Conservation (phyloP, 192 early-diverging fungal species). For the Coemansia reversa region DNA sequence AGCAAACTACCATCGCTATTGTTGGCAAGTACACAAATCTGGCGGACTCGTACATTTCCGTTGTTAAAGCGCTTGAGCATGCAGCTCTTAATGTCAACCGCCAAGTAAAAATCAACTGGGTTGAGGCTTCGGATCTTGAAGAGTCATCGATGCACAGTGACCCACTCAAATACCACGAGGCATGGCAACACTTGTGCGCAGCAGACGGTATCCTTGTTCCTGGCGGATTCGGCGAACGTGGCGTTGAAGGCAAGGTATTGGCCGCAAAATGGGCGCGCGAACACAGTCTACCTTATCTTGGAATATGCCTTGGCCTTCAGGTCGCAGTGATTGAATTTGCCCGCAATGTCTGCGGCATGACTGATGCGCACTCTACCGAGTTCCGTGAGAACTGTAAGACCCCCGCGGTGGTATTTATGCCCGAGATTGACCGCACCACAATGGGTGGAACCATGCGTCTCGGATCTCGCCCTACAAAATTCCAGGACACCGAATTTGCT, state of each 20-base stretch:
- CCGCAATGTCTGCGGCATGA: constrained; percentile 82
- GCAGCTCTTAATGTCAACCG: constrained; percentile 82
- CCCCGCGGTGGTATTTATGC: constrained; percentile 95
- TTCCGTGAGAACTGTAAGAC: constrained; percentile 69
- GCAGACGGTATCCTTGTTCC: constrained; percentile 95
- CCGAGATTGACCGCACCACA: constrained; percentile 88
- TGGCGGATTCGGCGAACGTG: constrained; percentile 96
- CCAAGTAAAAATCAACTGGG: constrained; percentile 84
- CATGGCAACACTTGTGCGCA: constrained; percentile 86
- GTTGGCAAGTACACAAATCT: constrained; percentile 98
- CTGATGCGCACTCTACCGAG: constrained; percentile 83
- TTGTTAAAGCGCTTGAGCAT: constrained; percentile 95
- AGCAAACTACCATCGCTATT: constrained; percentile 82
- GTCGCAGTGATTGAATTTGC: constrained; percentile 98
- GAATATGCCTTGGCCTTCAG: constrained; percentile 97
- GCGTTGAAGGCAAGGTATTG: constrained; percentile 93
- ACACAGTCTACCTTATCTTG: constrained; percentile 95
- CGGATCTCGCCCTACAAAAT: constrained; percentile 78
- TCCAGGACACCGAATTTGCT: constrained; percentile 65
- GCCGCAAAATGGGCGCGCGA: constrained; percentile 97
- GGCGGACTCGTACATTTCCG: constrained; percentile 96
- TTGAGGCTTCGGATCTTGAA: constrained; percentile 94
- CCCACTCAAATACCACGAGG: constrained; percentile 93
- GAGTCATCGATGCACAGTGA: constrained; percentile 65
- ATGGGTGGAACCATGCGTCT: constrained; percentile 98